Evolutionary conservation across 805 yeast genomes (phyloP).

Genomic region (Wickerhamiella siamensis): DNA sequence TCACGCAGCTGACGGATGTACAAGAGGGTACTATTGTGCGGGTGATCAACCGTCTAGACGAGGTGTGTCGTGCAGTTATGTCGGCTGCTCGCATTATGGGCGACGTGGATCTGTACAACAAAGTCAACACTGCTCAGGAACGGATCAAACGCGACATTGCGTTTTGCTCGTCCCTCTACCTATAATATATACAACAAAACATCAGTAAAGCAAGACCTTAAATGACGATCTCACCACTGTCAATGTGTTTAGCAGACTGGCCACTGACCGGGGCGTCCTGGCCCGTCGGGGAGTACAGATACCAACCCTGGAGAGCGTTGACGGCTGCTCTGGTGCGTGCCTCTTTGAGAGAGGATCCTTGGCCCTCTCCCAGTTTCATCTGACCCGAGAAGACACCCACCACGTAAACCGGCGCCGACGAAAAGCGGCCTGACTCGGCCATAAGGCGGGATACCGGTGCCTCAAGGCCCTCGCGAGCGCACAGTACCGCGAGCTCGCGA

Average conservation of each 20-base stretch:
- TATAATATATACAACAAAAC: constrained; percentile 29
- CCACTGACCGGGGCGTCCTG: constrained; percentile 12
- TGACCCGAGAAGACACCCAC: constrained; percentile 84
- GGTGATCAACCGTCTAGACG: constrained; percentile 87
- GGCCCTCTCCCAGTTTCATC: constrained; percentile 81
- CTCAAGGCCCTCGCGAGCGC: constrained; percentile 59
- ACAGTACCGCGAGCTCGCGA: constrained; percentile 61
- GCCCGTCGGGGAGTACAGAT: constrained; percentile 70
- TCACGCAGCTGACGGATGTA: constrained; percentile 76
- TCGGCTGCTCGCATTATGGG: constrained; percentile 92
- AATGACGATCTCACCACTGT: constrained; percentile 19
- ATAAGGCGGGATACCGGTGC: constrained; percentile 69
- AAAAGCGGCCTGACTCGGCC: constrained; percentile 85
- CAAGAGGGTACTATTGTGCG: constrained; percentile 96
- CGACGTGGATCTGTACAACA: constrained; percentile 74
- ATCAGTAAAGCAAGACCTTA: constrained; percentile 2
- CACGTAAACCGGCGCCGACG: constrained; percentile 71
- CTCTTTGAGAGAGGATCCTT: constrained; percentile 78
- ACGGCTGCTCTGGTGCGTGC: constrained; percentile 89
- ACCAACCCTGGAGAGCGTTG: constrained; percentile 80
- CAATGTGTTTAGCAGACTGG: constrained; percentile 14
- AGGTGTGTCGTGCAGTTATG: constrained; percentile 86
- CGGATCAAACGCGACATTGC: constrained; percentile 92
- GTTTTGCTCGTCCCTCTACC: constrained; percentile 85
- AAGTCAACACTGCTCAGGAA: constrained; percentile 88